Evolutionary conservation across 2,329 filamentous ascomycete genomes (phyloP), one percentile per base, ranked within the genome.

Genomic region (Colletotrichum theobromicola): DNA sequence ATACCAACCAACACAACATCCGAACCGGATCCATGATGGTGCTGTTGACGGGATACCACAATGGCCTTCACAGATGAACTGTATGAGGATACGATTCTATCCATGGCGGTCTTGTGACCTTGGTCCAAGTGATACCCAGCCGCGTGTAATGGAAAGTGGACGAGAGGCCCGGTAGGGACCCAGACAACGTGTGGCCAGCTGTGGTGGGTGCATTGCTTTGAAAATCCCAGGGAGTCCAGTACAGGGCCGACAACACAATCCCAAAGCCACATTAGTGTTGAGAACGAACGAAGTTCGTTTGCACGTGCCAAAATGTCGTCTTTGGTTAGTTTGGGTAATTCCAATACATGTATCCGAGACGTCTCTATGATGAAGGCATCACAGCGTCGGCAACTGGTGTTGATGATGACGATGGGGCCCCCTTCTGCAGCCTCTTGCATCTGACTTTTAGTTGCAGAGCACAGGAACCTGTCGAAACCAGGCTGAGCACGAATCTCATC

Each of bases 81-180:
- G 66, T 85, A 87, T 0, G 84, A 85, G 5, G 84, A 87, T 4
- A 85, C 78, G 5, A 82, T 83, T 55, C 81, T 76, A 58, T 85
- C 81, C 2, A 85, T 53, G 0, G 81, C 81, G 0, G 80, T 81
- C 13, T 81, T 70, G 1, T 34, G 34, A 8, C 76, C 78, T 5
- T 65, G 57, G 9, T 66, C 24, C 2, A 37, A 13, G 65, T 85
- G 81, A 35, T 77, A 66, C 13, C 84, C 84, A 0, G 83, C 82
- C 0, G 83, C 82, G 68, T 85, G 83, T 8, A 85, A 50, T 10
- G 82, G 83, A 26, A 84, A 78, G 5, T 74, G 73, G 64, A 10
- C 76, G 2, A 85, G 72, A 0, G 55, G 53, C 1, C 82, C 83
- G 0, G 80, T 84, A 4, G 79, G 77, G 74, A 85, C 79, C 82